phyloP scores from a whole-genome alignment of 2,329 filamentous ascomycete genomes.

The Gnomoniopsis smithogilvyi region DNA sequence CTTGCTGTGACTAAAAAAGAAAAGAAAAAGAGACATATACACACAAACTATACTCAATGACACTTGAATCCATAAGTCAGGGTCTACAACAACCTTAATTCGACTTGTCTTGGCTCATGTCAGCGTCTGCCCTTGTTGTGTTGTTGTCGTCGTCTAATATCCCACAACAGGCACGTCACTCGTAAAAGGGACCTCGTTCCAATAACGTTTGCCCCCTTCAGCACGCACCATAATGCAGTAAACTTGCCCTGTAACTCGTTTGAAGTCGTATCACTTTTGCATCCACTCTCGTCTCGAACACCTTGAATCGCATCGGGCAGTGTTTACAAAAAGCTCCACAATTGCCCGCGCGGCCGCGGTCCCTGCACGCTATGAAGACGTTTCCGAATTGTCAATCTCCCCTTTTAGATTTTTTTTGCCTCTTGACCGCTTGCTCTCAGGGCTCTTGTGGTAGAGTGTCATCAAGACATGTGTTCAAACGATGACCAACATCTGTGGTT shows the following conservation, averaged over 20 bases:
- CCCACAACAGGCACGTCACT: too few relatives aligned
- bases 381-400: neutral
- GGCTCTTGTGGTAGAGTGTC: neutral
- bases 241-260: neutral
- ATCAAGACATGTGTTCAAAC: neutral
- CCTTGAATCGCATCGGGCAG: neutral
- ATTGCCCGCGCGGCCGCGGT: neutral
- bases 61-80: too few relatives aligned
- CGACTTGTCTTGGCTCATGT: too few relatives aligned
- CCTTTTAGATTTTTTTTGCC: neutral
- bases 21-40: too few relatives aligned
- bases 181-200: neutral
- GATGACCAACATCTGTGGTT: neutral
- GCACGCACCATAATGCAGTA: neutral
- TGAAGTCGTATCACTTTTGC: neutral
- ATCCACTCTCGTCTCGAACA: neutral
- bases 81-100: too few relatives aligned
- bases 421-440: neutral
- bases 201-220: neutral
- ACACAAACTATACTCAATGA: too few relatives aligned
- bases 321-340: neutral
- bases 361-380: neutral
- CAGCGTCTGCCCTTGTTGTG: too few relatives aligned
- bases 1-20: too few relatives aligned
- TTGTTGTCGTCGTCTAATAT: too few relatives aligned